These are phyloP conservation scores for Metarhizium album DNA, from an alignment of 2,329 filamentous ascomycete genomes.

Conservation along the genomic window DNA sequence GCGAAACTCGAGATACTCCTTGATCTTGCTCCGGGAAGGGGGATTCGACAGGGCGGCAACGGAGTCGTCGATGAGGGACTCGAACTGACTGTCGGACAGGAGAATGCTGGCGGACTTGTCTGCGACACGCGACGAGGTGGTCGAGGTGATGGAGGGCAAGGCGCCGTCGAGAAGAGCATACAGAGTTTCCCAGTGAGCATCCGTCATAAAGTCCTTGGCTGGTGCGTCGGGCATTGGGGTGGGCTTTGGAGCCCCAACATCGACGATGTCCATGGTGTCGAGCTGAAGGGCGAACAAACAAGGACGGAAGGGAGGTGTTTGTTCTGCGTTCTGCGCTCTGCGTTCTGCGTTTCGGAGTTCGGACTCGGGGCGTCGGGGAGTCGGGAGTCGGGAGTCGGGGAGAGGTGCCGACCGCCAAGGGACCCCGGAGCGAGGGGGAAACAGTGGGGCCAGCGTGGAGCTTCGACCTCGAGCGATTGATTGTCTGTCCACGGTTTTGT, in stretches of 20 bases:
- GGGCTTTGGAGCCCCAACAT: slow-evolving; percentile 3
- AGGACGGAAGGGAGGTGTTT: background rate
- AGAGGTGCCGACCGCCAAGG: no score
- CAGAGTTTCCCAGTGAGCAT: slow-evolving; percentile 43
- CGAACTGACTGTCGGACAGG: slow-evolving; percentile 40
- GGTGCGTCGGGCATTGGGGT: slow-evolving; percentile 17
- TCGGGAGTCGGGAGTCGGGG: no score
- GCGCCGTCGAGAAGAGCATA: slow-evolving; percentile 46
- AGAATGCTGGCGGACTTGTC: slow-evolving; percentile 21
- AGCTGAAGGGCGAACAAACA: background rate
- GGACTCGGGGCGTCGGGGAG: no score
- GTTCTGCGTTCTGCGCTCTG: no score
- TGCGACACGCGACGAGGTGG: slow-evolving; percentile 19
- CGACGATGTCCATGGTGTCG: background rate
- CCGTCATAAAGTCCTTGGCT: slow-evolving; percentile 28
- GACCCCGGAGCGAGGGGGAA: no score
- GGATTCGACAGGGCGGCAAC: slow-evolving; percentile 25
- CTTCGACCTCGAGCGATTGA: no score
- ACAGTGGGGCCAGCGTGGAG: no score
- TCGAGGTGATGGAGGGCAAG: slow-evolving; percentile 45
- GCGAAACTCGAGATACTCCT: slow-evolving; percentile 41
- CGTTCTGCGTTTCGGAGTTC: no score
- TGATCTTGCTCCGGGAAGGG: slow-evolving; percentile 32
- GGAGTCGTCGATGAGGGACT: slow-evolving; percentile 30
- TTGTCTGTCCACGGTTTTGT: no score